Conservation (phyloP, 1,139 yeast species). For the Sugiyamaella japonica region DNA sequence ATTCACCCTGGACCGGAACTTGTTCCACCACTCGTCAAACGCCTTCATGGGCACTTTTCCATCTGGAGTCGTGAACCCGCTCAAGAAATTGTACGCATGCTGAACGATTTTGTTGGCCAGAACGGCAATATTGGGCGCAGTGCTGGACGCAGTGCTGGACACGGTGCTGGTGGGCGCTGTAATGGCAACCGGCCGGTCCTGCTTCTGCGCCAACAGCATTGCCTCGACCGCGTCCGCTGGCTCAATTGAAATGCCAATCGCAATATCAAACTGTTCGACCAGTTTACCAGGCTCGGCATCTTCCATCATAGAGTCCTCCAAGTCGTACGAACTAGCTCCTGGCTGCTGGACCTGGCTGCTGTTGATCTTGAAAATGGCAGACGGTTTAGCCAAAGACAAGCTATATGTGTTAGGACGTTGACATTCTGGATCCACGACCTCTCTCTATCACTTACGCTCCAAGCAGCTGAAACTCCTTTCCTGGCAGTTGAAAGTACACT, state of each 20-base stretch:
- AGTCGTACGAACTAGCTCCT: slow-evolving; percentile 32
- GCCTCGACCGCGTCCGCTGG: slow-evolving; percentile 60
- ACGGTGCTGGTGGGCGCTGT: slow-evolving; percentile 26
- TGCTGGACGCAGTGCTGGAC: slow-evolving; percentile 24
- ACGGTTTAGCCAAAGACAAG: slow-evolving; percentile 71
- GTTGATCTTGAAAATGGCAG: slow-evolving; percentile 85
- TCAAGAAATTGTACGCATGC: slow-evolving; percentile 85
- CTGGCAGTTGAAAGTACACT: slow-evolving; percentile 84
- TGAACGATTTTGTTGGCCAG: slow-evolving; percentile 86
- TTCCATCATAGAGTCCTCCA: slow-evolving; percentile 42
- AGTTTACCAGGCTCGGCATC: slow-evolving; percentile 25
- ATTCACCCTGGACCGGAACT: slow-evolving; percentile 69
- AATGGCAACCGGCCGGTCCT: slow-evolving; percentile 7
- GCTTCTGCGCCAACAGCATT: background rate
- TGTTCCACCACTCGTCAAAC: slow-evolving; percentile 96
- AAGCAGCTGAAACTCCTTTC: slow-evolving; percentile 69
- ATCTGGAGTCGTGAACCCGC: slow-evolving; percentile 74
- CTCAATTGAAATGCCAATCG: slow-evolving; percentile 88
- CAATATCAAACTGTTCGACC: slow-evolving; percentile 43
- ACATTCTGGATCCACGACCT: background rate
- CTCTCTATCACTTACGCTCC: slow-evolving; percentile 48
- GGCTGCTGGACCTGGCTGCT: slow-evolving; percentile 41
- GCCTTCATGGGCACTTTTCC: slow-evolving; percentile 87
- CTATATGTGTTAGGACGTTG: slow-evolving; percentile 39
- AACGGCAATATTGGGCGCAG: slow-evolving; percentile 41